phyloP scores from a whole-genome alignment of 768 basidiomycete species.

The Mycena galericulata region DNA sequence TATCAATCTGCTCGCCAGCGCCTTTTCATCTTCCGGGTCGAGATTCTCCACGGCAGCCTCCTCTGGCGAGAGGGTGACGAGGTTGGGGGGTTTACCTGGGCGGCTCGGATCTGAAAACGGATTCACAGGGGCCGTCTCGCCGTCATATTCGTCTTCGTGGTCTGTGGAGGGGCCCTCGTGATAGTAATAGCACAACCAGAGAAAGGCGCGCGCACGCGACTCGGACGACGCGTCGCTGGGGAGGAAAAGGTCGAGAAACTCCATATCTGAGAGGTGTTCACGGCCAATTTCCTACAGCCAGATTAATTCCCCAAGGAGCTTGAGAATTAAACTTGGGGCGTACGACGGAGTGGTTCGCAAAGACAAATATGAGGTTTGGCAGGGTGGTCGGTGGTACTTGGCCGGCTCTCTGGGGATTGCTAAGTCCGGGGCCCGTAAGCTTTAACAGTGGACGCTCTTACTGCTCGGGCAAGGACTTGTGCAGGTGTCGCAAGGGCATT shows the following conservation, averaged over 20 bases:
- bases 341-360: slow-evolving; percentile 70
- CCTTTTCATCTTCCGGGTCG: slow-evolving; percentile 58
- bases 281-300: slow-evolving; percentile 46
- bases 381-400: slow-evolving; percentile 76
- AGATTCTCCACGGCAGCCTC: slow-evolving; percentile 59
- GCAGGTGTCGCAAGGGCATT: slow-evolving; percentile 63
- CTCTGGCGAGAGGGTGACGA: slow-evolving; percentile 53
- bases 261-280: slow-evolving; percentile 49
- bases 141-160: slow-evolving; percentile 54
- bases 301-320: not conserved
- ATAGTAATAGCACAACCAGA: slow-evolving; percentile 71
- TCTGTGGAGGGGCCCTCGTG: slow-evolving; percentile 60
- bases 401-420: slow-evolving; percentile 53
- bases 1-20: slow-evolving; percentile 52
- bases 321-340: slow-evolving; percentile 31
- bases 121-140: slow-evolving; percentile 51
- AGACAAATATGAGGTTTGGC: slow-evolving; percentile 76
- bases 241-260: slow-evolving; percentile 66
- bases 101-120: slow-evolving; percentile 68
- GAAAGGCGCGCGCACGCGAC: slow-evolving; percentile 62
- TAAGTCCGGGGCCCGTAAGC: slow-evolving; percentile 9
- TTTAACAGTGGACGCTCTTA: slow-evolving; percentile 46
- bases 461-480: slow-evolving; percentile 67
- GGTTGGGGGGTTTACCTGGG: slow-evolving; percentile 49
- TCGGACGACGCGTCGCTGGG: slow-evolving; percentile 58